phyloP scores from a whole-genome alignment of 2,329 filamentous ascomycete species.

The Stemphylium lycopersici region DNA sequence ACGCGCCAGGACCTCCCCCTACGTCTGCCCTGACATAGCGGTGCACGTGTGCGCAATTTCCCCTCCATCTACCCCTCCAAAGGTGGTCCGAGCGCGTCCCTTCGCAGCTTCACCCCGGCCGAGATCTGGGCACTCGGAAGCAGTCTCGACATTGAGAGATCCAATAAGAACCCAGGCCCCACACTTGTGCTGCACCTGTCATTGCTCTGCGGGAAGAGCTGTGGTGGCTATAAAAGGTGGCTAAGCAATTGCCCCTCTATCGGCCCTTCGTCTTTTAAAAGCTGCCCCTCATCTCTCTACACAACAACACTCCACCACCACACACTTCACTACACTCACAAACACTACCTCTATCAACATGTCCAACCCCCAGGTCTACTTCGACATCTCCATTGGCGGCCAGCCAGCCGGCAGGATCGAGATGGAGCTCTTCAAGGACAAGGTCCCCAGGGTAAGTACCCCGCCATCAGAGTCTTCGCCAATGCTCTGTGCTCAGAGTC shows the following conservation, averaged over 20 bases:
- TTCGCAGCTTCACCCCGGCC: background rate
- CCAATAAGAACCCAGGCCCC: conserved; percentile 15
- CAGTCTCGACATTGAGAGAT: conserved; percentile 5
- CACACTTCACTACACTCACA: conserved; percentile 5
- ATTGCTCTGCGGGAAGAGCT: conserved; percentile 16
- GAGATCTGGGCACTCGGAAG: background rate
- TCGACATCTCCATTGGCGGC: conserved; percentile 84
- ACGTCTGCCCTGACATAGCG: conserved; percentile 15
- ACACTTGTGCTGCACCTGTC: conserved; percentile 13
- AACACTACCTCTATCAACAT: conserved; percentile 30
- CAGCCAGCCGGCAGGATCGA: conserved; percentile 75
- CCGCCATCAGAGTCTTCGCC: conserved; percentile 27
- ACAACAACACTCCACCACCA: conserved; percentile 21
- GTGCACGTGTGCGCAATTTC: conserved; percentile 8
- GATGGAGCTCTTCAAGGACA: conserved; percentile 70
- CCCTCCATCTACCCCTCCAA: conserved; percentile 21
- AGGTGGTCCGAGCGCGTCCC: conserved; percentile 13
- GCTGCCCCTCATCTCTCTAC: conserved; percentile 22
- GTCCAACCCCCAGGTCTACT: conserved; percentile 75
- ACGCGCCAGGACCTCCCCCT: background rate
- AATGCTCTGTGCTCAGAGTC: background rate
- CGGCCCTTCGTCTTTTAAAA: conserved; percentile 15
- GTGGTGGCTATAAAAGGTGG: conserved; percentile 17
- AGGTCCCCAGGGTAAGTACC: conserved; percentile 69
- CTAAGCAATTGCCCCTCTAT: conserved; percentile 21